Evolutionary conservation across 352 stramenopile species (phyloP).

Genomic region (Phytophthora sojae): DNA sequence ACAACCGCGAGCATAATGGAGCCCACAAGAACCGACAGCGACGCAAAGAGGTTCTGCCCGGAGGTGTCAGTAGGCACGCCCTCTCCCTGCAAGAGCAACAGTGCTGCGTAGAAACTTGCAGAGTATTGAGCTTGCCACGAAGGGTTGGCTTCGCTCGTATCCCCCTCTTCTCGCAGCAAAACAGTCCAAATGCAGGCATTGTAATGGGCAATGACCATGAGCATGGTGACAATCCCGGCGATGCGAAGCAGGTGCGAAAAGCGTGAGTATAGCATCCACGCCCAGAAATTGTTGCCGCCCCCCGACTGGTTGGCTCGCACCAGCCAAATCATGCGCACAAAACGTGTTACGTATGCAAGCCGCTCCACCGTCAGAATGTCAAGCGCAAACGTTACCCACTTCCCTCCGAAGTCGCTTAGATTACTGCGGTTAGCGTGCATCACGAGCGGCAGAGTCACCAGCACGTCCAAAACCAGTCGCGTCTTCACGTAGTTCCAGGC

Average conservation of each 20-base stretch:
- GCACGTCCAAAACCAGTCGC: background rate
- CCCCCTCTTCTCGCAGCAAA: background rate
- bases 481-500: background rate
- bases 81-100: conserved; percentile 58
- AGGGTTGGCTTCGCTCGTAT: background rate
- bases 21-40: conserved; percentile 45
- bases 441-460: background rate
- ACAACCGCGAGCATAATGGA: conserved; percentile 57
- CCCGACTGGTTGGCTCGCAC: background rate
- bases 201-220: conserved; percentile 53
- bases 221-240: conserved; percentile 32
- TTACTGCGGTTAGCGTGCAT: background rate
- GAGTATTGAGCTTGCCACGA: conserved; percentile 29
- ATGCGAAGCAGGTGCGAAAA: conserved; percentile 43
- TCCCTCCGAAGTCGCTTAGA: background rate
- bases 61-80: conserved; percentile 29
- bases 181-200: conserved; percentile 48
- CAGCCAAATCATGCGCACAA: conserved; percentile 28
- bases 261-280: conserved; percentile 39
- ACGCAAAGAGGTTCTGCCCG: conserved; percentile 42
- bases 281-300: conserved; percentile 17
- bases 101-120: conserved; percentile 43
- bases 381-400: background rate
- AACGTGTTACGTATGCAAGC: conserved; percentile 21
- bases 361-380: conserved; percentile 15